Base-by-base conservation (phyloP, 2,329 filamentous ascomycete genomes). In the Fusarium cyanostomum region DNA sequence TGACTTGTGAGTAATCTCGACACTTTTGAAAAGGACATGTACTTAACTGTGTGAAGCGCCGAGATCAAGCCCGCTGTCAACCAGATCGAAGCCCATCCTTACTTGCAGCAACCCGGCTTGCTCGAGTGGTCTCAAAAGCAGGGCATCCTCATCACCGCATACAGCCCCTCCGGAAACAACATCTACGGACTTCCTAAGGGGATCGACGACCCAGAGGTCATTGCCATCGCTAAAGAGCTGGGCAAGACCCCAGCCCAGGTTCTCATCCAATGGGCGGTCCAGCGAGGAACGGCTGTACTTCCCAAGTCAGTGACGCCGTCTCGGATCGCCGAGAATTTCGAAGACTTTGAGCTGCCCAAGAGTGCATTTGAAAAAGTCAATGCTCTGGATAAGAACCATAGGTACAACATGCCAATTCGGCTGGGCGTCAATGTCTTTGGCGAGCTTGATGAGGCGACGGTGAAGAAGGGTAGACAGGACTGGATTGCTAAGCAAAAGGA, bases 41-140 rank as follows among this genome's bases (percentile, higher is more conserved):
- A n/a, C 11, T 3, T 31, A 31, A 35, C 10, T 41, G 13, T 9
- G 27, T 71, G 67, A 30, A 82, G 84, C 66, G 82, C 83, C 15
- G 81, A 77, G 37, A 79, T 86, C n/a, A 76, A 79, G 3, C 88
- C 88, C 2, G 85, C 85, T 3, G 82, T 84, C 67, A 90, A 90
- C 77, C 88, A 90, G 77, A 86, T 90, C 63, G 88, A 91, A 73
- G 86, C 86, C 51, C 87, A 90, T 73, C 87, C 88, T 4, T 89
- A 89, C 68, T 79, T 91, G 12, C 88, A 89, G 71, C 88, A 86
- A 71, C 77, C 77, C 4, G 79, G 83, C 21, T 75, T 91, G 34
- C 74, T 88, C 8, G 77, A 82, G 12, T 87, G 48, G 48, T 60
- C 38, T 4, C 41, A 53, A 33, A 5, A 56, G 21, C 43, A 89